A percentile compares a stretch with the other conserved stretches of the same genome.
phyloP scores from a whole-genome alignment of 2,329 filamentous ascomycete species.

The Beauveria sp. region DNA sequence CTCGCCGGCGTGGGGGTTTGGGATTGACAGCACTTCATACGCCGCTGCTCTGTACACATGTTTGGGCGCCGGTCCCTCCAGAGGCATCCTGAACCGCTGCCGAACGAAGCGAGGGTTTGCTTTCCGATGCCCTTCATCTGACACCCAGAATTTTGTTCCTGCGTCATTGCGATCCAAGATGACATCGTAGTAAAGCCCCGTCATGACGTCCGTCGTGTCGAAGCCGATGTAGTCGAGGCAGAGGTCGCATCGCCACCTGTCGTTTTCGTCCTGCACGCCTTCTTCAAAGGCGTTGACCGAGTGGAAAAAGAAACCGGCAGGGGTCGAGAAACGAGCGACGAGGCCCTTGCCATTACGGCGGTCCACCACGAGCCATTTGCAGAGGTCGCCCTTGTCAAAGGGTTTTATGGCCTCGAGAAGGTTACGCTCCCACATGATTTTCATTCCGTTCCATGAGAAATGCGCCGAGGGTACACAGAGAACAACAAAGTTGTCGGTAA shows the following conservation, averaged over 20 bases:
- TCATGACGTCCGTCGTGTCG: conserved; percentile 32
- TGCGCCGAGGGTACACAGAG: conserved; percentile 61
- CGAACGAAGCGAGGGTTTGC: background rate
- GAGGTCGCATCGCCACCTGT: conserved; percentile 51
- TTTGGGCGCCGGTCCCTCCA: background rate
- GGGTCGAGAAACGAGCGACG: conserved; percentile 53
- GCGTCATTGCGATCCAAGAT: conserved; percentile 37
- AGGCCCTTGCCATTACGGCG: conserved; percentile 51
- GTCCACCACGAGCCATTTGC: conserved; percentile 64
- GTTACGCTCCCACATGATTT: conserved; percentile 54
- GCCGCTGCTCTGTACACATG: background rate
- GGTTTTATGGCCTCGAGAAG: conserved; percentile 54
- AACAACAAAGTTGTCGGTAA: conserved; percentile 58
- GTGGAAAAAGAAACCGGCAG: conserved; percentile 66
- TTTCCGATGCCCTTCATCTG: conserved; percentile 18
- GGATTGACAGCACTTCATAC: conserved; percentile 20
- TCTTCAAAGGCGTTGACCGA: conserved; percentile 65
- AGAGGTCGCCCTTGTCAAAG: conserved; percentile 44
- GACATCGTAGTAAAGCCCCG: conserved; percentile 49
- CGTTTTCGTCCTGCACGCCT: conserved; percentile 40
- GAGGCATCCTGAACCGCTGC: background rate
- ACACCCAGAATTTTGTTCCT: conserved; percentile 11
- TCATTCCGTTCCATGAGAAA: conserved; percentile 43
- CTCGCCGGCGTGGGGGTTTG: conserved; percentile 42
- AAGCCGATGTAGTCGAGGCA: conserved; percentile 36